These are phyloP conservation scores for Torulaspora franciscae DNA, from an alignment of 805 yeast species.

Conservation along the genomic window DNA sequence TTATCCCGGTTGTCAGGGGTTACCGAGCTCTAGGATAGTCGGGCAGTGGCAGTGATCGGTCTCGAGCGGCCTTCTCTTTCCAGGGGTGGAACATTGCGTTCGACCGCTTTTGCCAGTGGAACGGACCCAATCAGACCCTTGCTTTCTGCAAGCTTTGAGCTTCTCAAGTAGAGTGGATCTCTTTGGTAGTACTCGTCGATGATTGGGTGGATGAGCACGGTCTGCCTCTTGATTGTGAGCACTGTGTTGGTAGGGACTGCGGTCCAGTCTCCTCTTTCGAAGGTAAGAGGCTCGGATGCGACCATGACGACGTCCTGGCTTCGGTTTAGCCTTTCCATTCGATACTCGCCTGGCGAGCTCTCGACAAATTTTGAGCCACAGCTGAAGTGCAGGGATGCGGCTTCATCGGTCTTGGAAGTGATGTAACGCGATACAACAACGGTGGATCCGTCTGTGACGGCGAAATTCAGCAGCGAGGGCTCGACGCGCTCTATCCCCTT, in stretches of 20 bases:
- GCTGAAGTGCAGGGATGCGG: conserved; percentile 91
- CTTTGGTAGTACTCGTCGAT: conserved; percentile 80
- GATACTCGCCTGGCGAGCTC: conserved; percentile 83
- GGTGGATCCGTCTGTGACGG: conserved; percentile 87
- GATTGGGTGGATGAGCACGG: conserved; percentile 87
- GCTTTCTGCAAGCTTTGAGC: conserved; percentile 76
- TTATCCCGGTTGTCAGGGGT: background rate
- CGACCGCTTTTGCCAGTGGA: conserved; percentile 55
- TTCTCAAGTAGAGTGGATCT: conserved; percentile 63
- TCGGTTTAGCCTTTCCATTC: conserved; percentile 89
- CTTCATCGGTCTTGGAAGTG: conserved; percentile 86
- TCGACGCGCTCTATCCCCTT: conserved; percentile 41
- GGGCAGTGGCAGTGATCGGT: conserved; percentile 19
- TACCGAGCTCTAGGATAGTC: background rate
- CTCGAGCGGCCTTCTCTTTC: conserved; percentile 68
- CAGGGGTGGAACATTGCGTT: conserved; percentile 62
- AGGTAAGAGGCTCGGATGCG: conserved; percentile 93
- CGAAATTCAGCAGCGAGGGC: conserved; percentile 87
- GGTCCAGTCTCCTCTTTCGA: conserved; percentile 96
- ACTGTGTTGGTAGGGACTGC: conserved; percentile 91
- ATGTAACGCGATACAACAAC: conserved; percentile 86
- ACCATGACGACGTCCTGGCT: conserved; percentile 95
- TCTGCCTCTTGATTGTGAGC: conserved; percentile 74
- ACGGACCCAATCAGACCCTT: conserved; percentile 93
- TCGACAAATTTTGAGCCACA: conserved; percentile 91